These are phyloP conservation scores for Arachis monticola DNA, from an alignment of 331 rosid genomes.

Conservation along the genomic window DNA sequence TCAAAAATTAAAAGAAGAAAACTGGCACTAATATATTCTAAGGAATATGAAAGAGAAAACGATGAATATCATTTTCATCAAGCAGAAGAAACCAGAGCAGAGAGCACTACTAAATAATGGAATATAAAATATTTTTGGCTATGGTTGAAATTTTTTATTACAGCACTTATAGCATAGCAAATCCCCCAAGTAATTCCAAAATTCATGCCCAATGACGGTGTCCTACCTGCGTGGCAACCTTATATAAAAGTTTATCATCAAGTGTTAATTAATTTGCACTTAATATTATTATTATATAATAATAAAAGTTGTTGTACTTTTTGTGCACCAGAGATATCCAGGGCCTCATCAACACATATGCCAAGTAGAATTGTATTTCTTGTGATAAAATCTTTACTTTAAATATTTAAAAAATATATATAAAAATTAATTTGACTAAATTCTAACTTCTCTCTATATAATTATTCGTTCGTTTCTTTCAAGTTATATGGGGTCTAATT, in stretches of 20 bases:
- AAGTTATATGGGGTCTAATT: too few relatives aligned
- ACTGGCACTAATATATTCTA: neutral
- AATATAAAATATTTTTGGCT: too few relatives aligned
- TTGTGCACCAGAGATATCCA: neutral
- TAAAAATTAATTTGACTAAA: too few relatives aligned
- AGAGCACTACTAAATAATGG: neutral
- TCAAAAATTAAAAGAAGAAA: neutral
- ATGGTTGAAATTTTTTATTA: neutral
- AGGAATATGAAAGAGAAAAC: neutral
- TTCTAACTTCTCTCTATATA: too few relatives aligned
- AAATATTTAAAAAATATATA: too few relatives aligned
- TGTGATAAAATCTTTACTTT: neutral
- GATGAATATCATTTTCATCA: neutral
- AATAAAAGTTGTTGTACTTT: neutral
- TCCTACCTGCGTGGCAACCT: slow-evolving; percentile 5
- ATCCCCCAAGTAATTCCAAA: neutral
- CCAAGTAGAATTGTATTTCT: neutral
- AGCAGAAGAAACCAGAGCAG: neutral
- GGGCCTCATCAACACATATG: neutral
- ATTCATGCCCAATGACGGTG: neutral
- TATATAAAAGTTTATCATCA: neutral
- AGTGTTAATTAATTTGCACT: neutral
- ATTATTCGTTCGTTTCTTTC: too few relatives aligned
- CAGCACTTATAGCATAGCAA: neutral
- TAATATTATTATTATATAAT: neutral